phyloP scores from a whole-genome alignment of 495 filamentous ascomycete genomes.

The Penicillium chermesinum region DNA sequence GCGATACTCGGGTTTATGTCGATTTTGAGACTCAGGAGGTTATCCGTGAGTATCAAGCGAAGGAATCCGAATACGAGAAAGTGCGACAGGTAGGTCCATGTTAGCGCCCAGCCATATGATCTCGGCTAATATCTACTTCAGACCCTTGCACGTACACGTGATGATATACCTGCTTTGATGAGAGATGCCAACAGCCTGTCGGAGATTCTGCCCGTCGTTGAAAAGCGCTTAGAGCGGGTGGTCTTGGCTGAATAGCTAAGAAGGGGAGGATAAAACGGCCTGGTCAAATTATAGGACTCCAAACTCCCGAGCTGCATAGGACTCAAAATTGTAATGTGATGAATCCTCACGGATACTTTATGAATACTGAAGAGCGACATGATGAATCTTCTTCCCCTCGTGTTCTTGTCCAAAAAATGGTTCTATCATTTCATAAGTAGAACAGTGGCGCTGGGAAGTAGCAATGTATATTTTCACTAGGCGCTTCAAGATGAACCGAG shows the following conservation, averaged over 20 bases:
- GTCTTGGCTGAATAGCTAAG: constrained; percentile 18
- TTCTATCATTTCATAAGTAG: too few relatives aligned
- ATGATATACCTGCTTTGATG: constrained; percentile 71
- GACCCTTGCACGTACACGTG: constrained; percentile 65
- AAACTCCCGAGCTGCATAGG: too few relatives aligned
- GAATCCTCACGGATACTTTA: neutral
- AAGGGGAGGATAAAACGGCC: too few relatives aligned
- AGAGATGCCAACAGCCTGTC: constrained; percentile 78
- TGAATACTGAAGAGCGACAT: neutral
- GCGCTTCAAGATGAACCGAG: too few relatives aligned
- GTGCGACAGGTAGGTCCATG: constrained; percentile 60
- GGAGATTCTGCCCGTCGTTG: constrained; percentile 66
- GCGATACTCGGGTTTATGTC: constrained; percentile 88
- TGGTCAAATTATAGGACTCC: too few relatives aligned
- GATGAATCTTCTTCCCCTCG: too few relatives aligned
- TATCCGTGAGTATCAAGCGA: constrained; percentile 80
- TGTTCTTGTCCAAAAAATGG: too few relatives aligned
- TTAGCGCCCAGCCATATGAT: neutral
- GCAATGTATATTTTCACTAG: too few relatives aligned
- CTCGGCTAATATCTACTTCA: constrained; percentile 27
- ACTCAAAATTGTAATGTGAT: too few relatives aligned
- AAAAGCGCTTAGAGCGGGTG: constrained; percentile 47
- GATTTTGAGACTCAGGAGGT: constrained; percentile 81
- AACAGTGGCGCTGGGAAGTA: too few relatives aligned
- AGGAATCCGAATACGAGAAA: constrained; percentile 72